Percentiles rank a stretch among this genome's conserved stretches.
Evolutionary conservation across 2,329 filamentous ascomycete genomes (phyloP).

Genomic region (Fulvia fulva): DNA sequence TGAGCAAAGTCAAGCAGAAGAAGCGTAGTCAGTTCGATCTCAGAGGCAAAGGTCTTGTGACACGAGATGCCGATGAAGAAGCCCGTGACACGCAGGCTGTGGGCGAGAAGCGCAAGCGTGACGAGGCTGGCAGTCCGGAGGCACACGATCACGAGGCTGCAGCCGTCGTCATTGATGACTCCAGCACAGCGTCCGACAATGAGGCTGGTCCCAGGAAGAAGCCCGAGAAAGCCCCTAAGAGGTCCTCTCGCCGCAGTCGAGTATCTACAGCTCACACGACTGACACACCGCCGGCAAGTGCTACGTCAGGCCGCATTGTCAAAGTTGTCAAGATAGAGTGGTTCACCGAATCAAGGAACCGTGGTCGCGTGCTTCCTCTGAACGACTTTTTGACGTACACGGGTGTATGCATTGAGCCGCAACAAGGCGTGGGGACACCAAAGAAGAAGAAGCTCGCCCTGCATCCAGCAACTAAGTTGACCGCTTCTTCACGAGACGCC

Average conservation of each 20-base stretch:
- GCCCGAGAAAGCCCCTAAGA: neutral
- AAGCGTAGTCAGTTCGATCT: slow-evolving; percentile 75
- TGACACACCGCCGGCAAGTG: neutral
- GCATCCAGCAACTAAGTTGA: slow-evolving; percentile 5
- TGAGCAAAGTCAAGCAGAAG: slow-evolving; percentile 68
- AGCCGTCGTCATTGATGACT: slow-evolving; percentile 25
- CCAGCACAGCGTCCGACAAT: slow-evolving; percentile 36
- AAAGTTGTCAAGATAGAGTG: slow-evolving; percentile 53
- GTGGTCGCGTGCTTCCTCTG: slow-evolving; percentile 43
- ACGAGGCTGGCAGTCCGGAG: slow-evolving; percentile 10
- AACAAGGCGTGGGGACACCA: slow-evolving; percentile 21
- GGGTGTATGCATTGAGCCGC: slow-evolving; percentile 43
- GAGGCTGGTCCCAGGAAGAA: slow-evolving; percentile 15
- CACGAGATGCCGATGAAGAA: slow-evolving; percentile 28
- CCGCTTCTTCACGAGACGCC: slow-evolving; percentile 7
- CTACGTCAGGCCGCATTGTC: slow-evolving; percentile 34
- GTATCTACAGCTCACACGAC: neutral
- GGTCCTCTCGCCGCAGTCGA: neutral
- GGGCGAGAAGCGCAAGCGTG: slow-evolving; percentile 15
- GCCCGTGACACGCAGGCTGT: neutral
- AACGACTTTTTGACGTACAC: slow-evolving; percentile 51
- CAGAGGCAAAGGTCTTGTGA: slow-evolving; percentile 59
- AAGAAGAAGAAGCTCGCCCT: slow-evolving; percentile 11
- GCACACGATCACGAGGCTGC: slow-evolving; percentile 7
- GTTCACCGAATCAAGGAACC: slow-evolving; percentile 47